These are phyloP conservation scores for Debaryomyces nepalensis DNA, from an alignment of 1,139 yeast species.

Conservation along the genomic window DNA sequence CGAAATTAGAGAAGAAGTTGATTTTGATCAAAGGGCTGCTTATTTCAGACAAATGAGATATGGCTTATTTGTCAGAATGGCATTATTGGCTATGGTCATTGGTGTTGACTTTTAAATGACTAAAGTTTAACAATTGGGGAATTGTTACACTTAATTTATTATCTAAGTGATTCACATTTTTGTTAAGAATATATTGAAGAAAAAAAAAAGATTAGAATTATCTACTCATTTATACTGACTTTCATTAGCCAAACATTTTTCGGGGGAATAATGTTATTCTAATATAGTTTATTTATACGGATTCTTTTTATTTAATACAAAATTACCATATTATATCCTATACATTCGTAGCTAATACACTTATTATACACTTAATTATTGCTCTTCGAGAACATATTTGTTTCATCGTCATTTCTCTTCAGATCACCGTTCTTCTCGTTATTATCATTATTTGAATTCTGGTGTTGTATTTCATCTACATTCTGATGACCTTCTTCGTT, in stretches of 20 bases:
- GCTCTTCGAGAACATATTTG: slow-evolving; percentile 35
- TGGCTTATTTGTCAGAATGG: slow-evolving; percentile 98
- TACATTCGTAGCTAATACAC: slow-evolving; percentile 8
- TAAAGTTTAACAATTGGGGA: slow-evolving; percentile 19
- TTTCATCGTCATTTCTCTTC: slow-evolving; percentile 24
- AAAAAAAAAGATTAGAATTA: slow-evolving; percentile 10
- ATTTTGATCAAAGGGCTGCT: slow-evolving; percentile 98
- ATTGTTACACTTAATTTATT: slow-evolving; percentile 5
- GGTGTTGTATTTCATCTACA: slow-evolving; percentile 6
- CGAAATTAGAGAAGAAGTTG: slow-evolving; percentile 97
- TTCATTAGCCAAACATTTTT: slow-evolving; percentile 12
- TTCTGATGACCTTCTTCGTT: slow-evolving; percentile 19
- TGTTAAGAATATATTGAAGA: slow-evolving; percentile 7
- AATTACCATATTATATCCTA: slow-evolving; percentile 5
- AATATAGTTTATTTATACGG: slow-evolving; percentile 4
- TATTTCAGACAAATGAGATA: slow-evolving; percentile 99
- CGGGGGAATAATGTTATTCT: slow-evolving; percentile 20
- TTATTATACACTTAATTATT: slow-evolving; percentile 14
- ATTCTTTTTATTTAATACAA: slow-evolving; percentile 1
- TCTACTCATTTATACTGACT: not conserved
- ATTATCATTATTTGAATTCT: slow-evolving; percentile 9
- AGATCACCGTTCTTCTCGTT: slow-evolving; percentile 11
- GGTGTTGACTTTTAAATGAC: slow-evolving; percentile 65
- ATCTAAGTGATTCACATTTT: not conserved
- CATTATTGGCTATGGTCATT: slow-evolving; percentile 94